These are phyloP conservation scores for Cryomyces minteri DNA, from an alignment of 495 filamentous ascomycete genomes.

Conservation along the genomic window DNA sequence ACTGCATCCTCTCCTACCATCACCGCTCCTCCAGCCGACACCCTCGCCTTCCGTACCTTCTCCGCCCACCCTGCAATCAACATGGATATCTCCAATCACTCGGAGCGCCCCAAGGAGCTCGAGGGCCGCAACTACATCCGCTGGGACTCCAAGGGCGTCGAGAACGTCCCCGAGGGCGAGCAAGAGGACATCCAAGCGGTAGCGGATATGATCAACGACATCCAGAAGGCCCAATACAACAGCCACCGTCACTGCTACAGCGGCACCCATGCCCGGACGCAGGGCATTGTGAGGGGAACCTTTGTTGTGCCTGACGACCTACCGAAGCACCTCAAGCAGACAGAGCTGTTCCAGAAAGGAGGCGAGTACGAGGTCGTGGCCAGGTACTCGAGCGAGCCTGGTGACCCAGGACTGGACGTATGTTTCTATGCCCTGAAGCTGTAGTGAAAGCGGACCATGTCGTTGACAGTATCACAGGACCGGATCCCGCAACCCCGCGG, in stretches of 20 bases:
- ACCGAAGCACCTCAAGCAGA: constrained; percentile 24
- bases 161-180: constrained; percentile 24
- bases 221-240: constrained; percentile 29
- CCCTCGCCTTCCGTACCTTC: too few relatives aligned
- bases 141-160: constrained; percentile 25
- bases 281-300: constrained; percentile 28
- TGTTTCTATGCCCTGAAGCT: not conserved
- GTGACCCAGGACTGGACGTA: constrained; percentile 24
- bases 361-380: constrained; percentile 21
- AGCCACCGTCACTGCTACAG: constrained; percentile 22
- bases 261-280: constrained; percentile 25
- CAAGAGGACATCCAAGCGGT: constrained; percentile 27
- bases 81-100: too few relatives aligned
- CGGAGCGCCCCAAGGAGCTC: not conserved
- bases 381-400: constrained; percentile 25
- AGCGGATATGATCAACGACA: constrained; percentile 27
- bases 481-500: constrained; percentile 27
- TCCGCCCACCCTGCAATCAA: too few relatives aligned
- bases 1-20: too few relatives aligned
- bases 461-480: constrained; percentile 9
- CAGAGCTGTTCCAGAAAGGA: constrained; percentile 22
- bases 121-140: not conserved
- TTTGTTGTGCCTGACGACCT: constrained; percentile 23
- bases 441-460: too few relatives aligned
- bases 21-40: too few relatives aligned